Percentiles rank a stretch among this genome's conserved stretches.
phyloP scores from a whole-genome alignment of 208 protist genomes.

The Crithidia expoeki region DNA sequence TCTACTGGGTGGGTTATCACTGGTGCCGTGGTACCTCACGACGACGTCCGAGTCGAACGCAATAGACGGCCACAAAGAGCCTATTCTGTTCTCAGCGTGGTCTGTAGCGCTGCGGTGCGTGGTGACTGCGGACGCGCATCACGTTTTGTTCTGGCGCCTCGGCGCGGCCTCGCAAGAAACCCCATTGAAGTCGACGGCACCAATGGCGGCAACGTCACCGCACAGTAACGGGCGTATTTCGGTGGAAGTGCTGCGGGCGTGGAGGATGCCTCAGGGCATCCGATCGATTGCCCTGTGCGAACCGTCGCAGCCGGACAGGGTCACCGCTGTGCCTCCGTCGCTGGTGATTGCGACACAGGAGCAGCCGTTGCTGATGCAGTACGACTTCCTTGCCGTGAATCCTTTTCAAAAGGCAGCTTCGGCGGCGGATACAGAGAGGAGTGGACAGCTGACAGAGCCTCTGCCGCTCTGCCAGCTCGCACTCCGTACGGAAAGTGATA shows the following conservation, averaged over 20 bases:
- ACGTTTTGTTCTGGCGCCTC: constrained; percentile 75
- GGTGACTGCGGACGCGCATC: constrained; percentile 75
- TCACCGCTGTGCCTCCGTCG: not conserved
- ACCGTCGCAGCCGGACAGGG: not conserved
- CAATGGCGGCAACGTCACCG: not conserved
- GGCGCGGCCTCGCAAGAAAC: not conserved
- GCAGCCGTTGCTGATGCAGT: constrained; percentile 64
- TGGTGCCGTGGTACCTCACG: constrained; percentile 72
- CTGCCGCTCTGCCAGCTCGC: constrained; percentile 11
- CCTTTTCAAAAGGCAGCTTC: constrained; percentile 40
- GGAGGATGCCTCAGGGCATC: constrained; percentile 59
- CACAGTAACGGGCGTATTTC: not conserved
- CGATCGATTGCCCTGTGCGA: constrained; percentile 51
- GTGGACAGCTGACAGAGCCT: constrained; percentile 11
- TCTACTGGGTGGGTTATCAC: constrained; percentile 69
- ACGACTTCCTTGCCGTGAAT: constrained; percentile 62
- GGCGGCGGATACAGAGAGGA: constrained; percentile 17
- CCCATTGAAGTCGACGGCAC: not conserved
- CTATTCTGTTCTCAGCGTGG: constrained; percentile 64
- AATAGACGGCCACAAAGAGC: constrained; percentile 60
- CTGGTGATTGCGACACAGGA: constrained; percentile 47
- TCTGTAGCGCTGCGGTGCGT: constrained; percentile 44
- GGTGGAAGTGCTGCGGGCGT: constrained; percentile 41
- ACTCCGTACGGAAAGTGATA: not conserved
- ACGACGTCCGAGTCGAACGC: constrained; percentile 38